Evolutionary conservation across 2,329 filamentous ascomycete species (phyloP).

Genomic region (Nothophaeocryptopus gaeumannii): DNA sequence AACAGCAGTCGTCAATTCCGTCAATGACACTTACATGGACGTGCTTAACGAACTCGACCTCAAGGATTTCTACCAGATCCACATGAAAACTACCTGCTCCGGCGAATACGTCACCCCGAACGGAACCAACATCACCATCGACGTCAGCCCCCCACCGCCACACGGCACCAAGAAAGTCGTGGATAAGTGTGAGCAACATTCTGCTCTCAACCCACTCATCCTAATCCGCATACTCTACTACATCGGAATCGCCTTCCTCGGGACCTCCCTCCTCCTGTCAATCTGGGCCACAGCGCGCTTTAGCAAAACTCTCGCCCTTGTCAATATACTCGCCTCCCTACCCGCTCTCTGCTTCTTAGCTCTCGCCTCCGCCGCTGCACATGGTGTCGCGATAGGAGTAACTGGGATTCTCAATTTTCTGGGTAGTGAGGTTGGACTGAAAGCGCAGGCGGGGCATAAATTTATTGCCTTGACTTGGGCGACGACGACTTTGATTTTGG

Average conservation of each 20-base stretch:
- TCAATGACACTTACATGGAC: constrained; percentile 37
- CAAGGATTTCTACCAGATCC: constrained; percentile 60
- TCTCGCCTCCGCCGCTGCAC: constrained; percentile 73
- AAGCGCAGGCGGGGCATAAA: constrained; percentile 50
- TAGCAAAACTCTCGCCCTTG: constrained; percentile 40
- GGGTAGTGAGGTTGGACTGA: constrained; percentile 49
- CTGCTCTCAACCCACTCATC: constrained; percentile 52
- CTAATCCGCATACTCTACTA: constrained; percentile 60
- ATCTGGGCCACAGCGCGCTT: constrained; percentile 43
- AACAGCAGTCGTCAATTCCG: constrained; percentile 41
- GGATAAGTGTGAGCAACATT: constrained; percentile 53
- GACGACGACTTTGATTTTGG: constrained; percentile 39
- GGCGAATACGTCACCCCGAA: constrained; percentile 43
- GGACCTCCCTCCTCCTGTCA: constrained; percentile 48
- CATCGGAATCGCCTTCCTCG: constrained; percentile 54
- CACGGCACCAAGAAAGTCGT: constrained; percentile 49
- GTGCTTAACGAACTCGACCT: constrained; percentile 51
- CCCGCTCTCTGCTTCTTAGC: constrained; percentile 59
- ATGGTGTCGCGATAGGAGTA: constrained; percentile 58
- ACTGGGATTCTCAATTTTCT: constrained; percentile 53
- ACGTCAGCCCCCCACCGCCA: constrained; percentile 18
- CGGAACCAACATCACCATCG: constrained; percentile 43
- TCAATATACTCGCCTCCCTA: constrained; percentile 50
- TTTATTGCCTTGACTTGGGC: constrained; percentile 62
- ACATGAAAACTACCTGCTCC: constrained; percentile 59